Conservation (phyloP, 2,329 filamentous ascomycete genomes). For the Talaromyces rugulosus region DNA sequence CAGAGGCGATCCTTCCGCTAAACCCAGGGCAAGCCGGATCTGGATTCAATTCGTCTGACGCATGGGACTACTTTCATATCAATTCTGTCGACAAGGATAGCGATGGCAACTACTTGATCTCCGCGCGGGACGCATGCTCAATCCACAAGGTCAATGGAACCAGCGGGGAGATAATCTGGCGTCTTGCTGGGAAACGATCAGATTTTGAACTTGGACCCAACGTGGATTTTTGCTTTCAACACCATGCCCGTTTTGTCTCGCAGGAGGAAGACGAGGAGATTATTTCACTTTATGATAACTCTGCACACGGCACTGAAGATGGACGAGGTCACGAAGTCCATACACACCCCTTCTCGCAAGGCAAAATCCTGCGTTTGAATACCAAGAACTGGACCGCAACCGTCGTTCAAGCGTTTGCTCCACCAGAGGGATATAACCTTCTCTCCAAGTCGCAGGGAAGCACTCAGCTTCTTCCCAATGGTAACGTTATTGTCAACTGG, state of each 20-base stretch:
- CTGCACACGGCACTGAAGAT: slow-evolving; percentile 22
- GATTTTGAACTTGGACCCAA: slow-evolving; percentile 40
- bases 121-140: slow-evolving; percentile 43
- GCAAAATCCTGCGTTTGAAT: slow-evolving; percentile 45
- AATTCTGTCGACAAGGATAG: slow-evolving; percentile 39
- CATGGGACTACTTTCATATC: slow-evolving; percentile 52
- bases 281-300: slow-evolving; percentile 54
- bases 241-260: slow-evolving; percentile 48
- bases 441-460: slow-evolving; percentile 50
- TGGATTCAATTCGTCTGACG: slow-evolving; percentile 34
- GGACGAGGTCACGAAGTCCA: slow-evolving; percentile 20
- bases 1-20: slow-evolving; percentile 21
- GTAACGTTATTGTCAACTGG: slow-evolving; percentile 56
- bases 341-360: slow-evolving; percentile 40
- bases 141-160: slow-evolving; percentile 47
- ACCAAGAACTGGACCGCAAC: slow-evolving; percentile 41
- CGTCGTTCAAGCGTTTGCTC: slow-evolving; percentile 45
- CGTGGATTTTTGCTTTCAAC: slow-evolving; percentile 49
- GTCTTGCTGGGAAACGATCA: slow-evolving; percentile 40
- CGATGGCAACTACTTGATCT: slow-evolving; percentile 46
- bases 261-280: slow-evolving; percentile 39
- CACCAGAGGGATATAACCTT: slow-evolving; percentile 42
- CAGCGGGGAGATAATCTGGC: slow-evolving; percentile 47
- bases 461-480: slow-evolving; percentile 52
- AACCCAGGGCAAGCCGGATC: slow-evolving; percentile 45